Evolutionary conservation across 345 rosid genomes (phyloP), one percentile per base, ranked within the genome.

Genomic region (Linum lewisii): DNA sequence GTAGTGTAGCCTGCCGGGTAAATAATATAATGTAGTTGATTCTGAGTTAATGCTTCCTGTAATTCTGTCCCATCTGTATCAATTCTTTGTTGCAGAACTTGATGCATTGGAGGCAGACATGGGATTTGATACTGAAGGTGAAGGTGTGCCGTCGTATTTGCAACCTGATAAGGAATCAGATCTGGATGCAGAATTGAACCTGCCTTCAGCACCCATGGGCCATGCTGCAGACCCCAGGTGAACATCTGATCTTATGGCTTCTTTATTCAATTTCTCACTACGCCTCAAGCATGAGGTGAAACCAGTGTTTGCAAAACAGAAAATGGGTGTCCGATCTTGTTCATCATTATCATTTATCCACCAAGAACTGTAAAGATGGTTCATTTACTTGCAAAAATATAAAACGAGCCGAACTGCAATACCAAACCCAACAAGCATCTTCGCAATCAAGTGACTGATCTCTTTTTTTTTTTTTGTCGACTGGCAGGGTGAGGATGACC

Each of bases 61-160:
- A 20, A n/a, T 2, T 34, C 42, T 53, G 7, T 10, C 8, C 23
- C 16, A 24, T 32, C 11, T 3, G 1, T 50, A 29, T 23, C 32
- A 14, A 53, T 53, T 66, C 42, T 72, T 61, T 54, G 19, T 63
- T 74, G 62, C 85, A 90, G 97, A 93, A 79, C 99, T 90, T 63
- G 97, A 93, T 72, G 97, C 90, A 38, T 66, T 90, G 66, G 97
- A 93, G 78, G 96, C 92, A 54, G 99, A 93, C 75, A 90, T 93
- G 99, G 97, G 96, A 71, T 72, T 73, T 69, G 99, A 86, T 71
- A 78, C 83, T 22, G 97, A 93, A 80, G 74, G 83, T 26, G 84
- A 81, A n/a, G 97, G 87, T 37, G 82, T 90, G 54, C 99, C 99
- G 59, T 87, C 99, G 19, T 90, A 90, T 79, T 86, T 93, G 71